Evolutionary conservation across 208 protist genomes (phyloP), one percentile per base, ranked within the genome.

Genomic region (Vickermania ingenoplastis): DNA sequence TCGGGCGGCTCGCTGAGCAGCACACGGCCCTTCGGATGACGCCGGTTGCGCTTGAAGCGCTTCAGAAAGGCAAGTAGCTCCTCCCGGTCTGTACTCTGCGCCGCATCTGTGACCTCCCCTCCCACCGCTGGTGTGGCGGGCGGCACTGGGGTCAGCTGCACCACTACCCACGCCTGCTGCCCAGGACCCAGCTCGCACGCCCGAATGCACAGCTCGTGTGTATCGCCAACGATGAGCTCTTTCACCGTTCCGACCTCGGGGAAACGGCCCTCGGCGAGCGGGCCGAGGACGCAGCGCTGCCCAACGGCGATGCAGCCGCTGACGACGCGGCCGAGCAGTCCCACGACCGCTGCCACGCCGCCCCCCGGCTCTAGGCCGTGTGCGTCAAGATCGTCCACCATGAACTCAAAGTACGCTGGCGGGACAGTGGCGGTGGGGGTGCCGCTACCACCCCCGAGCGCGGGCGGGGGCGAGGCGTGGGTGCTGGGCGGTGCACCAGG

Each of bases 321-420:
- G 22, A 82, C 53, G 1, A 98, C 78, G 21, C 88, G 89, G 28
- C 97, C 97, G 54, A 67, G 83, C 11, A 45, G 11, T 45, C 36
- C 36, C 54, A 99, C 93, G 26, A 99, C 94, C 1, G 89, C 90
- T 5, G 95, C 96, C 0, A 97, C 92, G 23, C 80, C 90, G n/a
- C 70, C 55, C 17, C 17, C 36, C 11, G 7, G 7, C 36, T 45
- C 36, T n/a, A 45, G 11, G 17, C 96, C 79, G 21, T 60, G 63
- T 57, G 92, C 92, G 57, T 75, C 67, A 52, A 41, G 69, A 21
- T 69, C 60, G 61, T 95, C 89, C 26, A 97, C 70, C 11, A 91
- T 65, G 27, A 92, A 79, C 67, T 97, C 84, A 53, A 92, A 89
- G 36, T 45, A 45, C 7, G 11, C 36, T n/a, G n/a, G n/a, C n/a